A percentile compares a stretch with the other conserved stretches of the same genome.
These are phyloP conservation scores for Heimioporus sp. DNA, from an alignment of 768 basidiomycete genomes.

Conservation along the genomic window DNA sequence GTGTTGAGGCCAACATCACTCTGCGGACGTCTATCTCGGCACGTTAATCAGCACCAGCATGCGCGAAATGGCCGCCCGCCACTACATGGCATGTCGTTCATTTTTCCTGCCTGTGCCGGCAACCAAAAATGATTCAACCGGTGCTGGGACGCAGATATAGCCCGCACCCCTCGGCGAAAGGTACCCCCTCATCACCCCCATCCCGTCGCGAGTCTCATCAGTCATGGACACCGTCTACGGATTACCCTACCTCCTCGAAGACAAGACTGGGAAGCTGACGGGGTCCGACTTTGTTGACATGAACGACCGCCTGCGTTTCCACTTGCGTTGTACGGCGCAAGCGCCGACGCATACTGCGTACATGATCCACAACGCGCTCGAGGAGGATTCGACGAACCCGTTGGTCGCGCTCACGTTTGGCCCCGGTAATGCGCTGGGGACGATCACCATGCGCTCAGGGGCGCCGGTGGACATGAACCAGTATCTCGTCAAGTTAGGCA, in stretches of 20 bases:
- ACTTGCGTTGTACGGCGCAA: conserved; percentile 46
- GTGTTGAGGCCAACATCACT: conserved; percentile 14
- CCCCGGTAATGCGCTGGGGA: conserved; percentile 47
- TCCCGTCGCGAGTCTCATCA: conserved; percentile 1
- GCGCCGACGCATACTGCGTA: conserved; percentile 44
- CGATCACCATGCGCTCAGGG: conserved; percentile 42
- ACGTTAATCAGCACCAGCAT: conserved; percentile 12
- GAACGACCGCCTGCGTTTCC: conserved; percentile 55
- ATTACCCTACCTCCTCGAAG: conserved; percentile 63
- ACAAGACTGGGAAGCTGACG: conserved; percentile 51
- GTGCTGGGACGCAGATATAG: conserved; percentile 24
- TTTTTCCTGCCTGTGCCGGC: conserved; percentile 12
- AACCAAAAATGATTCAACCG: conserved; percentile 23
- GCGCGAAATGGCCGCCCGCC: conserved; percentile 20
- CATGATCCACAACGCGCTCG: conserved; percentile 47
- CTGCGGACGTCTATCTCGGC: conserved; percentile 19
- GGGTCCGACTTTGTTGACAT: conserved; percentile 63
- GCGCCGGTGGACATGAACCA: conserved; percentile 45
- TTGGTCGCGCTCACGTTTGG: conserved; percentile 53
- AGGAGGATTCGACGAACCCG: conserved; percentile 33
- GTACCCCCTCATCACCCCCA: not conserved
- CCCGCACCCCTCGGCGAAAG: conserved; percentile 1
- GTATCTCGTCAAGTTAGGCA: conserved; percentile 48
- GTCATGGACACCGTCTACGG: conserved; percentile 43
- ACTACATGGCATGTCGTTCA: conserved; percentile 14